These are phyloP conservation scores for Lyophyllum semitale DNA, from an alignment of 768 basidiomycete species.

Conservation along the genomic window DNA sequence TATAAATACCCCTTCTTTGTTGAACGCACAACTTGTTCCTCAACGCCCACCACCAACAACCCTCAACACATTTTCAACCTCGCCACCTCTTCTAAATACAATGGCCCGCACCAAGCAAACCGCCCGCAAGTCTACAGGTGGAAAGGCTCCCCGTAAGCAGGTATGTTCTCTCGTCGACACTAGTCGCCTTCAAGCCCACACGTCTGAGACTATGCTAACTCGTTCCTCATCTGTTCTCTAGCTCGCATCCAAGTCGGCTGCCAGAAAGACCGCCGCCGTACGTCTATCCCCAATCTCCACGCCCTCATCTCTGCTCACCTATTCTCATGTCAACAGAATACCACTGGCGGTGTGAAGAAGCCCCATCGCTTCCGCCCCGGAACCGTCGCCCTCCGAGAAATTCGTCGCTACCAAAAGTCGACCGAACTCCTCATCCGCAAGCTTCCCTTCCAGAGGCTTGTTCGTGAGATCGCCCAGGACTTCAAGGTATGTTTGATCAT, in stretches of 20 bases:
- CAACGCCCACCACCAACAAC: conserved; percentile 5
- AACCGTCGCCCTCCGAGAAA: conserved; percentile 86
- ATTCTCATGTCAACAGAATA: conserved; percentile 1
- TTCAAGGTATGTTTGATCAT: conserved; percentile 51
- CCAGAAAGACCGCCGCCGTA: conserved; percentile 16
- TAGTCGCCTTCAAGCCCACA: background rate
- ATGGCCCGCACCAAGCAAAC: conserved; percentile 22
- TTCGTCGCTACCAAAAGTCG: conserved; percentile 81
- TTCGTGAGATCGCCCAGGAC: conserved; percentile 73
- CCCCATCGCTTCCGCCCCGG: conserved; percentile 72
- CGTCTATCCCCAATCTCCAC: background rate
- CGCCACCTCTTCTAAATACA: background rate
- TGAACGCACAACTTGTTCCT: conserved; percentile 9
- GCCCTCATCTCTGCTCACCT: background rate
- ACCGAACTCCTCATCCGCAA: conserved; percentile 85
- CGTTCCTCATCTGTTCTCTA: background rate
- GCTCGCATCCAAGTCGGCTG: conserved; percentile 19
- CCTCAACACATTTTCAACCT: background rate
- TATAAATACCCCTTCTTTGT: conserved; percentile 11
- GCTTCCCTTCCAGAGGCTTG: conserved; percentile 83
- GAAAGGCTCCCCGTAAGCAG: conserved; percentile 21
- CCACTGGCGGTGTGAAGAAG: conserved; percentile 20
- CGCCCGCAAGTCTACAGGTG: conserved; percentile 20
- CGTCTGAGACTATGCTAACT: background rate
- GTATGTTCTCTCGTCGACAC: background rate